phyloP scores from a whole-genome alignment of 768 basidiomycete species.

The Pulveroboletus sp. region DNA sequence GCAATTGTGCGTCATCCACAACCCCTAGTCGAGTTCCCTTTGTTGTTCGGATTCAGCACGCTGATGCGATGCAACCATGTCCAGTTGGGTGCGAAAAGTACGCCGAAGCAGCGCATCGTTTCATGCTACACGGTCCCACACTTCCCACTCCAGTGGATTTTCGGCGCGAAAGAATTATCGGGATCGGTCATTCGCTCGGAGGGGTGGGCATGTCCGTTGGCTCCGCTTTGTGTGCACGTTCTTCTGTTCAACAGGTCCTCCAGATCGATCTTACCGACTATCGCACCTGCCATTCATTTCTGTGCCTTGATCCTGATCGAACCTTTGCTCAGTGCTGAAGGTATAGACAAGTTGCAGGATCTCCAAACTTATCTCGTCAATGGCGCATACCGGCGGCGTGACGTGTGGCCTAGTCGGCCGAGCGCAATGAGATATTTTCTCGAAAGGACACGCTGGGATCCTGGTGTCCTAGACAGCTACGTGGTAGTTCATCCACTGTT shows the following conservation, averaged over 20 bases:
- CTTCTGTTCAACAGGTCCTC: neutral
- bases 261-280: conserved; percentile 51
- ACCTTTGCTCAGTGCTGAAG: conserved; percentile 55
- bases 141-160: conserved; percentile 45
- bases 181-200: conserved; percentile 66
- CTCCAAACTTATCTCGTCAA: conserved; percentile 42
- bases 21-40: neutral
- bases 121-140: conserved; percentile 41
- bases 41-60: neutral
- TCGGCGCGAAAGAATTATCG: conserved; percentile 46
- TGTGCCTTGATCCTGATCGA: conserved; percentile 55
- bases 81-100: conserved; percentile 64
- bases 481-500: conserved; percentile 36
- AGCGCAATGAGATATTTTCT: conserved; percentile 38
- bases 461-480: conserved; percentile 46
- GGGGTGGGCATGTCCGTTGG: conserved; percentile 54
- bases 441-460: conserved; percentile 46
- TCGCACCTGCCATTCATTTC: conserved; percentile 44
- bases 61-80: neutral
- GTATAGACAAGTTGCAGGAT: conserved; percentile 36
- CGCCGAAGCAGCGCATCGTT: conserved; percentile 52
- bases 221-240: neutral
- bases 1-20: conserved; percentile 37
- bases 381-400: conserved; percentile 45
- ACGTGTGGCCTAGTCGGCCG: conserved; percentile 47